These are phyloP conservation scores for Talaromyces sp. DNA, from an alignment of 2,329 filamentous ascomycete species.

Conservation along the genomic window DNA sequence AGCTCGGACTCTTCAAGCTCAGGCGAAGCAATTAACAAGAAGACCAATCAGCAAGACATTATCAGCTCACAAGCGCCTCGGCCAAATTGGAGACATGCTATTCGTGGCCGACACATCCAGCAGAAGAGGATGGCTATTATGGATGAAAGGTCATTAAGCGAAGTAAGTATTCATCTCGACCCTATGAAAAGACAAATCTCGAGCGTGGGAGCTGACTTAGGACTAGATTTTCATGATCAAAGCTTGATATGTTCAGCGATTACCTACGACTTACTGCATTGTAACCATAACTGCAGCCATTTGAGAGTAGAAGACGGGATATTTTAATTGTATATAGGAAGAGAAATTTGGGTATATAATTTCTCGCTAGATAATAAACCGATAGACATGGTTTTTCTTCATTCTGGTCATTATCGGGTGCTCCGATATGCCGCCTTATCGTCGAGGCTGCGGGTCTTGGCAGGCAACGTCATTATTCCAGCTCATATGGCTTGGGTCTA, in stretches of 20 bases:
- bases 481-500: neutral
- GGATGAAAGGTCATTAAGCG: conserved; percentile 78
- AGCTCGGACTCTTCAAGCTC: conserved; percentile 13
- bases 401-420: neutral
- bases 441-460: conserved; percentile 1
- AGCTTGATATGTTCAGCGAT: conserved; percentile 18
- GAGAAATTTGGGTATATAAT: neutral
- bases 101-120: conserved; percentile 77
- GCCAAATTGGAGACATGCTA: conserved; percentile 63
- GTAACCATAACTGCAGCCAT: neutral
- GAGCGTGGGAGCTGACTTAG: conserved; percentile 17
- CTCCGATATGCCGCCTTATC: neutral
- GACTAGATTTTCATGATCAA: conserved; percentile 39
- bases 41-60: conserved; percentile 35
- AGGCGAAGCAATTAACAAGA: conserved; percentile 4
- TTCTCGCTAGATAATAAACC: neutral
- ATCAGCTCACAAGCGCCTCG: conserved; percentile 48
- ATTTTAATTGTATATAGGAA: neutral
- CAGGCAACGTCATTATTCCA: conserved; percentile 5
- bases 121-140: conserved; percentile 81
- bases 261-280: neutral
- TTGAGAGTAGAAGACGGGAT: neutral
- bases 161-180: conserved; percentile 56
- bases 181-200: neutral
- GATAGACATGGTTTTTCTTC: neutral